These are phyloP conservation scores for Nematodospora anomalae DNA, from an alignment of 1,139 yeast genomes.

Conservation along the genomic window DNA sequence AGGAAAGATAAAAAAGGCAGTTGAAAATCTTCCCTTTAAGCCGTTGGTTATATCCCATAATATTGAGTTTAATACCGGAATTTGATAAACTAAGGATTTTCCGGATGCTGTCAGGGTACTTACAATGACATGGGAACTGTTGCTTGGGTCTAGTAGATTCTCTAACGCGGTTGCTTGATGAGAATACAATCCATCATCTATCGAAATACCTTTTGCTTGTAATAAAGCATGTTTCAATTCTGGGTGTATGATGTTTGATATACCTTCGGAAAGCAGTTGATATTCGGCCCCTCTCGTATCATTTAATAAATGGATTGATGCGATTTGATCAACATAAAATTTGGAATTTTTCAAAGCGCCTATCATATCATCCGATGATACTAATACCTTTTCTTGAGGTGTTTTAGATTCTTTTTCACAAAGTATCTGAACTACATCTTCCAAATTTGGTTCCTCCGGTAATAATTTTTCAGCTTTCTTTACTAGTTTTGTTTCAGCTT, in stretches of 20 bases:
- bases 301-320: slow-evolving; percentile 25
- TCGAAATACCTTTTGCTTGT: slow-evolving; percentile 47
- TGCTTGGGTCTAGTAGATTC: slow-evolving; percentile 42
- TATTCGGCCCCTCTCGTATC: slow-evolving; percentile 21
- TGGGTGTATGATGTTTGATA: slow-evolving; percentile 45
- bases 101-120: slow-evolving; percentile 97
- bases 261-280: slow-evolving; percentile 21
- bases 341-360: slow-evolving; percentile 42
- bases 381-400: slow-evolving; percentile 15
- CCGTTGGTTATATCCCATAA: slow-evolving; percentile 39
- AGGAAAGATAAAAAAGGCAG: slow-evolving; percentile 89
- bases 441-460: slow-evolving; percentile 44
- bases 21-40: slow-evolving; percentile 28
- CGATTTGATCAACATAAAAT: slow-evolving; percentile 61
- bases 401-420: slow-evolving; percentile 24
- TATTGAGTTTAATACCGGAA: slow-evolving; percentile 70
- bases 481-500: slow-evolving; percentile 36
- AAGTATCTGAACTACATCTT: slow-evolving; percentile 40
- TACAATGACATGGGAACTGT: slow-evolving; percentile 64
- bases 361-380: slow-evolving; percentile 41
- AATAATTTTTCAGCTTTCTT: slow-evolving; percentile 32
- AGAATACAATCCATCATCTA: slow-evolving; percentile 56
- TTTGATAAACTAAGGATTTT: slow-evolving; percentile 85
- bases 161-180: slow-evolving; percentile 83
- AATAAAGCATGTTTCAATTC: slow-evolving; percentile 46